These are phyloP conservation scores for Aspergillus ochraceus DNA, from an alignment of 2,329 filamentous ascomycete species.

Conservation along the genomic window DNA sequence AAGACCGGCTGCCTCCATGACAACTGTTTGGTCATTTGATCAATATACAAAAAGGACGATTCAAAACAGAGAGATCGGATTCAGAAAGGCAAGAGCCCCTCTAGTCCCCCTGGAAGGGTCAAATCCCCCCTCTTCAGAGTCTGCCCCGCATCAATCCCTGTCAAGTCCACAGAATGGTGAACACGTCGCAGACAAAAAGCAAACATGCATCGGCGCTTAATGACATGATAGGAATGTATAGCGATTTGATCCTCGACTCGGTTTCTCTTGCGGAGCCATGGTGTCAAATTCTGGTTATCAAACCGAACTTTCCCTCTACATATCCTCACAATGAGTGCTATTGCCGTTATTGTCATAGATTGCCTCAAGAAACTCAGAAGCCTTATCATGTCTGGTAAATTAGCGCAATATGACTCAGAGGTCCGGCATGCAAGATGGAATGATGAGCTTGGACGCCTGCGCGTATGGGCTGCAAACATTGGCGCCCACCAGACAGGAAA, in stretches of 20 bases:
- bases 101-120: background rate
- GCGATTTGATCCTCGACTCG: background rate
- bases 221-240: background rate
- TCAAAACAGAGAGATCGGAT: background rate
- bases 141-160: background rate
- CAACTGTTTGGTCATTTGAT: no score
- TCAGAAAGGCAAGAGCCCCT: background rate
- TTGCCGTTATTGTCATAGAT: background rate
- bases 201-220: background rate
- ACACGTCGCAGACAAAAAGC: background rate
- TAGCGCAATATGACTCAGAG: background rate
- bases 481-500: slow-evolving; percentile 26
- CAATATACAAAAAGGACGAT: background rate
- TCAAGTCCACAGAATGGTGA: background rate
- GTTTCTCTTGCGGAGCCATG: background rate
- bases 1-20: slow-evolving; percentile 17
- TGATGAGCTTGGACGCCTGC: slow-evolving; percentile 13
- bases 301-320: background rate
- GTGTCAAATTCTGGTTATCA: no score
- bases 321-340: background rate
- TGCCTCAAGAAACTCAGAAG: background rate
- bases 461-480: slow-evolving; percentile 28
- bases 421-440: background rate
- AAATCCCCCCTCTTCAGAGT: background rate
- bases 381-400: background rate